Evolutionary conservation across 805 yeast genomes (phyloP).

Genomic region (Priceomyces carsonii): DNA sequence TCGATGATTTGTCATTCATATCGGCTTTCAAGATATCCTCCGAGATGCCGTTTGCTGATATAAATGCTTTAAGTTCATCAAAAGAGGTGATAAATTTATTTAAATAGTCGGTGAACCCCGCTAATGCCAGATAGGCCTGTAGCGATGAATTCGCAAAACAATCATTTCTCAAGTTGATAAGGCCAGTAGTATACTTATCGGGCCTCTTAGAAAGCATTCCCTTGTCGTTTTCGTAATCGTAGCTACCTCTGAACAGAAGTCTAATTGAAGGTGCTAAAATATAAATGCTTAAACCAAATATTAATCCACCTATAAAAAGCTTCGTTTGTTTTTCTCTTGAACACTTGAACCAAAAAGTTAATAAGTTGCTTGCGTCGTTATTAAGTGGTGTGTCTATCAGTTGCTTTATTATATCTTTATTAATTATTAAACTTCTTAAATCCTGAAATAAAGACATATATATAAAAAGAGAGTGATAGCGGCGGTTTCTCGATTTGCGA

Average conservation of each 20-base stretch:
- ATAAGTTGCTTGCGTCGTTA: constrained; percentile 3
- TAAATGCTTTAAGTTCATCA: constrained; percentile 20
- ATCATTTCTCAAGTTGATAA: constrained; percentile 79
- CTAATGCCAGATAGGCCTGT: constrained; percentile 72
- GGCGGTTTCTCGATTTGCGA: too few relatives aligned
- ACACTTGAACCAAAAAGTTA: constrained; percentile 10
- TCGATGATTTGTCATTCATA: constrained; percentile 1
- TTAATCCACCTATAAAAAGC: constrained; percentile 11
- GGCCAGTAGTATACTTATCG: constrained; percentile 78
- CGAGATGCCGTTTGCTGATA: constrained; percentile 19
- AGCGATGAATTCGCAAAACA: constrained; percentile 90
- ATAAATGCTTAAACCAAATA: constrained; percentile 14
- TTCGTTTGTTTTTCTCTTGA: constrained; percentile 11
- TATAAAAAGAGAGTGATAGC: too few relatives aligned
- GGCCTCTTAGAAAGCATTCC: constrained; percentile 54
- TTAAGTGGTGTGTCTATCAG: constrained; percentile 1
- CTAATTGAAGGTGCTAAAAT: constrained; percentile 11
- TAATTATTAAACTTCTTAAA: constrained; percentile 12
- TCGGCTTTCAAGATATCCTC: constrained; percentile 2
- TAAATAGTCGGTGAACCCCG: constrained; percentile 59
- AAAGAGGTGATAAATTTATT: constrained; percentile 38
- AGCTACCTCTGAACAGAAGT: neutral
- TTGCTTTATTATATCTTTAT: constrained; percentile 8
- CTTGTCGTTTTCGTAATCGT: neutral
- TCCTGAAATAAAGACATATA: constrained; percentile 14